Conservation (phyloP, 495 filamentous ascomycete genomes). For the Neurospora sp. region DNA sequence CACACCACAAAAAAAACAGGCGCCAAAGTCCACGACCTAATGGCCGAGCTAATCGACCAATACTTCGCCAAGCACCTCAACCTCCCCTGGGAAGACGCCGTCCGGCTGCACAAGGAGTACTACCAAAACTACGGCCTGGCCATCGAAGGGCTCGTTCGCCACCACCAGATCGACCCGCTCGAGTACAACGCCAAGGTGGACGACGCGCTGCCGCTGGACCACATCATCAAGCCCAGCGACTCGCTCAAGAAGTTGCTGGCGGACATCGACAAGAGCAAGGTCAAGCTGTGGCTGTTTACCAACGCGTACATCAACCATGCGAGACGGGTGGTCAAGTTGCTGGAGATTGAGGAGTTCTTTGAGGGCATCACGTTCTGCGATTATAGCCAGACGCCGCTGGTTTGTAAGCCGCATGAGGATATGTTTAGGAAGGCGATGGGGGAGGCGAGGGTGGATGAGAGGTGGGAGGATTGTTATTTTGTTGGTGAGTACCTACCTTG, state of each 20-base stretch:
- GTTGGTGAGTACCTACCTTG: conserved; percentile 50
- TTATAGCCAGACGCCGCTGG: conserved; percentile 53
- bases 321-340: conserved; percentile 65
- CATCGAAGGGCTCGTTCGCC: conserved; percentile 86
- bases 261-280: conserved; percentile 68
- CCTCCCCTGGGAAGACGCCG: conserved; percentile 61
- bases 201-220: conserved; percentile 84
- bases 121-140: conserved; percentile 93
- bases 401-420: conserved; percentile 75
- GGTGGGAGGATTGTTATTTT: conserved; percentile 63
- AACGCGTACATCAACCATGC: conserved; percentile 93
- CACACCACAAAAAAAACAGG: conserved; percentile 26
- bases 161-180: conserved; percentile 92
- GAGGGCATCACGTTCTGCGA: conserved; percentile 92
- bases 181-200: conserved; percentile 93
- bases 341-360: conserved; percentile 79
- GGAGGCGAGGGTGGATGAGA: conserved; percentile 47
- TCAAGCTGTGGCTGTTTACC: conserved; percentile 87
- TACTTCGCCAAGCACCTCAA: conserved; percentile 71
- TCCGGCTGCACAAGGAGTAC: conserved; percentile 76
- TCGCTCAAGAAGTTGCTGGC: conserved; percentile 64
- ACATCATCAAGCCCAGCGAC: conserved; percentile 66
- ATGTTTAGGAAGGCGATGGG: conserved; percentile 79
- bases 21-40: conserved; percentile 61
- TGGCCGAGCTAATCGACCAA: conserved; percentile 64